Evolutionary conservation across 768 basidiomycete genomes (phyloP), one percentile per base, ranked within the genome.

Genomic region (Clitopilus passeckerianus): DNA sequence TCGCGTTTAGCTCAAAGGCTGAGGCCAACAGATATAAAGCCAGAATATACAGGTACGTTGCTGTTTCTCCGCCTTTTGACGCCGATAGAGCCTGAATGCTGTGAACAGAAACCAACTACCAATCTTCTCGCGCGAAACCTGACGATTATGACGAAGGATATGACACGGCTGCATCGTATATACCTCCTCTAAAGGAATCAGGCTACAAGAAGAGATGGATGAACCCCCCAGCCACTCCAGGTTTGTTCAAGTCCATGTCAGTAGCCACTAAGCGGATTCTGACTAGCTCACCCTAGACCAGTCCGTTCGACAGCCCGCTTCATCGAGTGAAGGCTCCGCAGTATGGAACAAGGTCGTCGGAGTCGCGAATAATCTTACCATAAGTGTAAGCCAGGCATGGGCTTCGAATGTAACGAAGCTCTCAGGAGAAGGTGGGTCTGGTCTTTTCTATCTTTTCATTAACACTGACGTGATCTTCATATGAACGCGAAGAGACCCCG

Each of bases 321-420:
- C 10, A 23, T 20, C 46, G 15, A 50, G 46, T 50, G 46, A 77
- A 63, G 82, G 81, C 8, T 70, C 70, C 54, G 75, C 77, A 8
- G 66, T 86, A 23, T 88, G 87, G 87, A 78, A 74, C 59, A 77
- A 79, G 35, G 80, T 87, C 8, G 75, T 84, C n/a, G 72, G 73
- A 22, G 80, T 79, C 15, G 83, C 86, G 2, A 79, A 74, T 60
- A 75, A 70, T 4, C 70, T 88, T 22, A 84, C 80, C 0, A 75
- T 86, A 56, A 84, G 76, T 65, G 82, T 87, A 2, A 79, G 78
- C 67, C 81, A 82, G 65, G 83, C 84, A 23, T 85, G 83, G 82
- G 72, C 80, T 24, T 61, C 73, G 9, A 81, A 79, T 53, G 67
- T 83, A 18, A 63, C 68, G 18, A 68, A 72, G 16, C 68, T 67